Conservation (phyloP, 139 green algal species). For the Tetraselmis chui region DNA sequence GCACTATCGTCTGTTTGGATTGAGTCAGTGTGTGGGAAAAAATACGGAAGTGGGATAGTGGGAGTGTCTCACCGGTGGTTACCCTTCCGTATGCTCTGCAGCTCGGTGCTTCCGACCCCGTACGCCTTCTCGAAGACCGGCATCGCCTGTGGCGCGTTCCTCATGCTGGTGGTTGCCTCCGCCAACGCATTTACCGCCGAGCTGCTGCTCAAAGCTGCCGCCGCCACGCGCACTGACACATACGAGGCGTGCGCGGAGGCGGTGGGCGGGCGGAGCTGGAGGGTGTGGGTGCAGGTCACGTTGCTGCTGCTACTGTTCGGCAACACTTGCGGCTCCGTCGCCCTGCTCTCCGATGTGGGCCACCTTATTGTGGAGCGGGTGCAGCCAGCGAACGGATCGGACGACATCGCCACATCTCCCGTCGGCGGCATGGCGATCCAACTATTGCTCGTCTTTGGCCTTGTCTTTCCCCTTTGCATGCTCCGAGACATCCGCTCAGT, state of each 20-base stretch:
- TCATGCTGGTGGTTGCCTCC: constrained; percentile 43
- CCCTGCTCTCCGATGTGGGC: constrained; percentile 61
- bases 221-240: constrained; percentile 27
- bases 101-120: constrained; percentile 62
- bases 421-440: background rate
- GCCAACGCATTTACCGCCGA: constrained; percentile 56
- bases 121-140: constrained; percentile 66
- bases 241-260: constrained; percentile 61
- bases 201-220: constrained; percentile 51
- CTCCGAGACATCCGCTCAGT: constrained; percentile 59
- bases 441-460: background rate
- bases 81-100: constrained; percentile 24
- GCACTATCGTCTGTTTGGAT: no score
- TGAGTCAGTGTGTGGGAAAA: no score
- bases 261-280: constrained; percentile 40
- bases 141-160: constrained; percentile 40
- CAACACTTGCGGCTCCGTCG: constrained; percentile 64
- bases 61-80: no score
- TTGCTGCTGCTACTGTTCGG: constrained; percentile 73
- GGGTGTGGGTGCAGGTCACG: constrained; percentile 46
- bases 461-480: constrained; percentile 63
- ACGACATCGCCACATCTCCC: background rate
- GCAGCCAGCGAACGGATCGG: background rate
- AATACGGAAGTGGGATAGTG: no score
- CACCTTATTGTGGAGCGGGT: constrained; percentile 39